Evolutionary conservation across 1,139 yeast species (phyloP).

Genomic region (Suhomyces chickasaworum): DNA sequence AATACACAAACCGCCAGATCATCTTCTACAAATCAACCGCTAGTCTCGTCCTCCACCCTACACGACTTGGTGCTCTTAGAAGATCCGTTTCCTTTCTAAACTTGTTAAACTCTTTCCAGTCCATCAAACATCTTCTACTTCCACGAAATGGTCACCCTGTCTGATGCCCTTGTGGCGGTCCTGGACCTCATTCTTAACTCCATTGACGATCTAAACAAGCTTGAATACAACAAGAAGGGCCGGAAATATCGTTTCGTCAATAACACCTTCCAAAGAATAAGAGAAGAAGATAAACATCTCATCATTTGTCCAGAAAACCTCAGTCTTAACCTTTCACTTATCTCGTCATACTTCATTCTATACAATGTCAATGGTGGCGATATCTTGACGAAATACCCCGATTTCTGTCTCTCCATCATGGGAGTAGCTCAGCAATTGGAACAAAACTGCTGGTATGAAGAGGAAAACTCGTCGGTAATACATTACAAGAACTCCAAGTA

Average conservation of each 20-base stretch:
- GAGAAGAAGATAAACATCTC: constrained; percentile 54
- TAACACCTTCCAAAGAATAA: constrained; percentile 51
- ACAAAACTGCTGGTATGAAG: constrained; percentile 51
- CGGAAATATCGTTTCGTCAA: constrained; percentile 53
- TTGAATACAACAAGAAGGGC: constrained; percentile 53
- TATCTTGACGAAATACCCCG: constrained; percentile 38
- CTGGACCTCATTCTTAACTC: constrained; percentile 25
- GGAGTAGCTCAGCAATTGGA: constrained; percentile 56
- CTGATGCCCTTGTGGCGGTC: constrained; percentile 25
- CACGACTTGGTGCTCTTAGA: not conserved
- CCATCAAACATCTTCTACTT: not conserved
- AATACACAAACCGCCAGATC: constrained; percentile 4
- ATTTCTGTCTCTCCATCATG: constrained; percentile 51
- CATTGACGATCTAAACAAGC: constrained; percentile 34
- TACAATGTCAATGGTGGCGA: constrained; percentile 37
- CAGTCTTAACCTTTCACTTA: constrained; percentile 38
- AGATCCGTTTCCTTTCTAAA: not conserved
- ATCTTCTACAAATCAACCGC: not conserved
- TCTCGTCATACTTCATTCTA: constrained; percentile 49
- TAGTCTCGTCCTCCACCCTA: not conserved
- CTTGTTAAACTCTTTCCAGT: too few relatives aligned
- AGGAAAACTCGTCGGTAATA: constrained; percentile 47
- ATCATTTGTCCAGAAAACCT: constrained; percentile 43
- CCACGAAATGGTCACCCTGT: constrained; percentile 9
- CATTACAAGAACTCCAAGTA: constrained; percentile 36